phyloP scores from a whole-genome alignment of 2,329 filamentous ascomycete species.

The Colletotrichum falcatum region DNA sequence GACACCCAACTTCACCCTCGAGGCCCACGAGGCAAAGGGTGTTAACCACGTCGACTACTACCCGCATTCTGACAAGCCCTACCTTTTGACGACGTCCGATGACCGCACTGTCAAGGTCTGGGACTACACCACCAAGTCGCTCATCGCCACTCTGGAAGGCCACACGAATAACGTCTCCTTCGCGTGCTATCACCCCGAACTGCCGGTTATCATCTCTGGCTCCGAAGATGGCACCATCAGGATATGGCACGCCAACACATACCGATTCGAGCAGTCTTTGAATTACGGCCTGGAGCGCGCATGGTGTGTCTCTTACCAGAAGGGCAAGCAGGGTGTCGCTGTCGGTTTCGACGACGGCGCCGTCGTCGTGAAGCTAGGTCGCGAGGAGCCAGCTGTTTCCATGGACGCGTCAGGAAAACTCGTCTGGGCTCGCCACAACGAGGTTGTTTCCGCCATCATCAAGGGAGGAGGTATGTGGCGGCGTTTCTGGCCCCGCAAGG shows the following conservation, averaged over 20 bases:
- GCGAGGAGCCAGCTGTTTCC: slow-evolving; percentile 96
- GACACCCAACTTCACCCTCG: slow-evolving; percentile 95
- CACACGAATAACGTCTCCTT: slow-evolving; percentile 99
- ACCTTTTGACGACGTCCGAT: slow-evolving; percentile 95
- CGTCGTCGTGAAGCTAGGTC: slow-evolving; percentile 96
- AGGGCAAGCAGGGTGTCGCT: slow-evolving; percentile 92
- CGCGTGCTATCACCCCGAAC: slow-evolving; percentile 95
- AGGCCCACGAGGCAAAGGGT: slow-evolving; percentile 96
- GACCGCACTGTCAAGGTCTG: slow-evolving; percentile 88
- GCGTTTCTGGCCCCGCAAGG: background rate
- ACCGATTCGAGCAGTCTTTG: slow-evolving; percentile 93
- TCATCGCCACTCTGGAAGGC: slow-evolving; percentile 96
- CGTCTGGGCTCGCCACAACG: slow-evolving; percentile 95
- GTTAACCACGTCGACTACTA: slow-evolving; percentile 98
- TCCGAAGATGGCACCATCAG: slow-evolving; percentile 98
- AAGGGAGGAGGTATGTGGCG: slow-evolving; percentile 77
- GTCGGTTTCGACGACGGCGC: slow-evolving; percentile 98
- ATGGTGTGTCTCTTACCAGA: slow-evolving; percentile 97
- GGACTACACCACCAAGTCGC: slow-evolving; percentile 98
- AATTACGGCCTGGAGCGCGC: slow-evolving; percentile 96
- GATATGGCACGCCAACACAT: slow-evolving; percentile 99
- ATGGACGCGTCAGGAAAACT: slow-evolving; percentile 98
- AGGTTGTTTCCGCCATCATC: slow-evolving; percentile 94
- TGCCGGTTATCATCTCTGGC: slow-evolving; percentile 96
- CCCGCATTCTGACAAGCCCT: slow-evolving; percentile 79